Evolutionary conservation across 768 basidiomycete species (phyloP).

Genomic region (Boletus bicolor): DNA sequence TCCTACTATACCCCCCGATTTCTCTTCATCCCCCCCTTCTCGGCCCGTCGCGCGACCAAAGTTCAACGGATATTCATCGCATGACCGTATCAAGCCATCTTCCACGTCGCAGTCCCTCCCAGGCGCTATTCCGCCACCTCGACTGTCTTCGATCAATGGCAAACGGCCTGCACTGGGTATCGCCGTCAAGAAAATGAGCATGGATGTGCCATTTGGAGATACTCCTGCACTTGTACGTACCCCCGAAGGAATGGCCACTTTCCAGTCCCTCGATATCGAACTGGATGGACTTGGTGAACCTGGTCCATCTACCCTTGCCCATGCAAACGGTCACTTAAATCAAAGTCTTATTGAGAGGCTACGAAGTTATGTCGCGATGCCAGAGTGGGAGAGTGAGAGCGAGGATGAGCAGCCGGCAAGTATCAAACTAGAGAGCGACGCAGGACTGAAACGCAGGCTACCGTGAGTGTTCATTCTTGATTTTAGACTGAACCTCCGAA

Average conservation of each 20-base stretch:
- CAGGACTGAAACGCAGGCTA: slow-evolving; percentile 63
- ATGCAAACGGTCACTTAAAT: slow-evolving; percentile 29
- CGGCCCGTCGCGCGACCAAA: slow-evolving; percentile 40
- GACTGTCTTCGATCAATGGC: slow-evolving; percentile 18
- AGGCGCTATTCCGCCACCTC: neutral
- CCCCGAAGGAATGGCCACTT: slow-evolving; percentile 67
- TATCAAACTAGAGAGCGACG: slow-evolving; percentile 30
- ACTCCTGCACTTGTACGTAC: slow-evolving; percentile 68
- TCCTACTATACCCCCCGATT: slow-evolving; percentile 55
- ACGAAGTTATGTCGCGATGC: slow-evolving; percentile 13
- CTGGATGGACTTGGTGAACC: slow-evolving; percentile 39
- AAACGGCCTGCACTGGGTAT: slow-evolving; percentile 10
- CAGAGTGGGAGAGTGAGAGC: slow-evolving; percentile 37
- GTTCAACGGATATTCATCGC: slow-evolving; percentile 39
- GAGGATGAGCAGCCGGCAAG: slow-evolving; percentile 30
- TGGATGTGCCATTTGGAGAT: slow-evolving; percentile 59
- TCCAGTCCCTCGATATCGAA: slow-evolving; percentile 56
- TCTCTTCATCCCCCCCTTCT: slow-evolving; percentile 30
- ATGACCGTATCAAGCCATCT: slow-evolving; percentile 21
- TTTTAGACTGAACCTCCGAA: slow-evolving; percentile 1
- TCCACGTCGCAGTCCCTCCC: slow-evolving; percentile 20
- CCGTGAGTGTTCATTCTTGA: slow-evolving; percentile 18
- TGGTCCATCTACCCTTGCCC: slow-evolving; percentile 32
- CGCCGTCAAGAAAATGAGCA: slow-evolving; percentile 17
- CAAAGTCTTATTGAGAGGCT: slow-evolving; percentile 21